A percentile compares a stretch with the other conserved stretches of the same genome.
Evolutionary conservation across 495 filamentous ascomycete genomes (phyloP).

Genomic region (Hypoxylon fuscum): DNA sequence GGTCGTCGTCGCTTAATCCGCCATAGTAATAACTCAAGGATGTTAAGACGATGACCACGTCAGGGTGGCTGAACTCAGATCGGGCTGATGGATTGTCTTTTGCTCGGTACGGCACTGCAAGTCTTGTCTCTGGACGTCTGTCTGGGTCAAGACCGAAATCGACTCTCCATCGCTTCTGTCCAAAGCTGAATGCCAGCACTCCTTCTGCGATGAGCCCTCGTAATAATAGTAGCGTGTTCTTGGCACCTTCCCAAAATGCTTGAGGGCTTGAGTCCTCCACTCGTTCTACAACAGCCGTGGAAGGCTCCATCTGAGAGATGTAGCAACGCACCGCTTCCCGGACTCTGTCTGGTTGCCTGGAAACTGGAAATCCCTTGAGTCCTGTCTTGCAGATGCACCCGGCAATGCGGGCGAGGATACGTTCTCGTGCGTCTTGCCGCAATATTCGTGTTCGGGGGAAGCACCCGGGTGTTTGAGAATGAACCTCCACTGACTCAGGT

Average conservation of each 20-base stretch:
- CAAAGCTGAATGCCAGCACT: constrained; percentile 63
- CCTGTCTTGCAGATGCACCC: constrained; percentile 51
- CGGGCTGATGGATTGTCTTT: constrained; percentile 71
- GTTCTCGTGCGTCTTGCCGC: constrained; percentile 42
- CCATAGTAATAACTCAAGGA: constrained; percentile 74
- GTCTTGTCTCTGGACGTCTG: constrained; percentile 53
- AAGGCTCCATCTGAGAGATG: constrained; percentile 48
- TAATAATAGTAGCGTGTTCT: constrained; percentile 62
- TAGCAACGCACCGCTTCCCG: constrained; percentile 55
- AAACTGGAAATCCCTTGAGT: constrained; percentile 51
- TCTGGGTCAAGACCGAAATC: constrained; percentile 68
- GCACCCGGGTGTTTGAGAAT: constrained; percentile 33
- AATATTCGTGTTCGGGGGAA: constrained; percentile 60
- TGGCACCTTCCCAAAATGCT: constrained; percentile 48
- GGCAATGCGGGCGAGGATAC: constrained; percentile 44
- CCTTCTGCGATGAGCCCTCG: constrained; percentile 68
- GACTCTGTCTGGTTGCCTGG: constrained; percentile 47
- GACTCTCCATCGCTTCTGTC: constrained; percentile 71
- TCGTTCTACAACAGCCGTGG: constrained; percentile 39
- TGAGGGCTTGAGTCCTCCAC: constrained; percentile 44
- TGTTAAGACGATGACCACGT: constrained; percentile 73
- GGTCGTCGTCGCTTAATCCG: constrained; percentile 64
- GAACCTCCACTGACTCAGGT: constrained; percentile 53
- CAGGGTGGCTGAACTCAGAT: constrained; percentile 79
- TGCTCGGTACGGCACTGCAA: constrained; percentile 77